Percentiles rank a stretch among this genome's conserved stretches.
phyloP scores from a whole-genome alignment of 2,329 filamentous ascomycete species.

The Diaporthe ampelina region DNA sequence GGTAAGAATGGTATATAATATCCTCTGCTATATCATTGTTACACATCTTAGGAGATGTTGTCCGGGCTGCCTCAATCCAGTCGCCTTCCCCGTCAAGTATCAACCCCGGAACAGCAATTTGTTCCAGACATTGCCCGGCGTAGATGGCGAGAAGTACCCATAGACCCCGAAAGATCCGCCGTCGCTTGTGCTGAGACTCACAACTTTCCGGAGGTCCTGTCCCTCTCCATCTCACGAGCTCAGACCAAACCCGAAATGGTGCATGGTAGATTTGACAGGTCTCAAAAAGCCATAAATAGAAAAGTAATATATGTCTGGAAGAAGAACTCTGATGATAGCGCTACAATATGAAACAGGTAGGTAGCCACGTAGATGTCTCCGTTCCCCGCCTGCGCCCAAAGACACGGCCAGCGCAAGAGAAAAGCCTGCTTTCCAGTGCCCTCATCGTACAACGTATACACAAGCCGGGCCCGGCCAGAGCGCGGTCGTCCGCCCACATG shows the following conservation, averaged over 20 bases:
- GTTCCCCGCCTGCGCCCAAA: constrained; percentile 15
- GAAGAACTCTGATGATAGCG: not conserved
- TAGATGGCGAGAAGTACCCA: not conserved
- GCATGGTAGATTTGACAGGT: not conserved
- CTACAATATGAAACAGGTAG: constrained; percentile 4
- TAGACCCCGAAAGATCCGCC: not conserved
- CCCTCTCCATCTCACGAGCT: not conserved
- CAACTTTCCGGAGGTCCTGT: not conserved
- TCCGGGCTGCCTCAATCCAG: not conserved
- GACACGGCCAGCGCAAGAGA: constrained; percentile 13
- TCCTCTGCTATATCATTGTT: not conserved
- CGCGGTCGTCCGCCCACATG: constrained; percentile 20
- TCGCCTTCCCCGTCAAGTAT: not conserved
- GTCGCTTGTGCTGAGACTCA: not conserved
- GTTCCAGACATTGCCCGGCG: not conserved
- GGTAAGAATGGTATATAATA: not conserved
- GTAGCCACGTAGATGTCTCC: constrained; percentile 11
- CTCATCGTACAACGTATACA: constrained; percentile 31
- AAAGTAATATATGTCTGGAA: not conserved
- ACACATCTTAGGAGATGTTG: not conserved
- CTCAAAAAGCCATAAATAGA: not conserved
- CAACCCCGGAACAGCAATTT: not conserved
- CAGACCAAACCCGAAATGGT: not conserved
- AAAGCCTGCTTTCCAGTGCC: constrained; percentile 7
- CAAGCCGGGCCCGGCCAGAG: constrained; percentile 8